Conservation (phyloP, 306 rosid genomes). For the Ziziphus jujuba region DNA sequence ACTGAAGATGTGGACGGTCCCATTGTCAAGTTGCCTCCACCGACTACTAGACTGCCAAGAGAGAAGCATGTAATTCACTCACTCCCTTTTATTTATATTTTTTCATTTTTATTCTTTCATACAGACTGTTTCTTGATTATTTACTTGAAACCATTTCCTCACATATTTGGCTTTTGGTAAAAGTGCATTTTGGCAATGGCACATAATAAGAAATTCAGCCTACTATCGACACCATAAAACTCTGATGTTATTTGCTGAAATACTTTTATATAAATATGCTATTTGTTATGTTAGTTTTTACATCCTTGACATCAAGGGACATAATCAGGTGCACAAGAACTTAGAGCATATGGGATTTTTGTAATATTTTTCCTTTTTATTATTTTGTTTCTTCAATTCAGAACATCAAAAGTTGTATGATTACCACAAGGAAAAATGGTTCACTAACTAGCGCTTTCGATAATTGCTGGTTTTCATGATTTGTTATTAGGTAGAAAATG, state of each 20-base stretch:
- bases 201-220: not conserved
- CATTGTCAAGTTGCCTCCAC: conserved; percentile 69
- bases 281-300: no score
- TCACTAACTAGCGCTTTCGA: no score
- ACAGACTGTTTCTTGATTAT: not conserved
- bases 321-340: no score
- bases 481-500: no score
- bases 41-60: conserved; percentile 71
- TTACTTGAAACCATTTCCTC: not conserved
- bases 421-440: no score
- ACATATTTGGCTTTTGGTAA: not conserved
- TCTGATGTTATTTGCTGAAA: not conserved
- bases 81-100: not conserved
- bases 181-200: not conserved
- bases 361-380: no score
- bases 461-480: no score
- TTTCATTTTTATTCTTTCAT: not conserved
- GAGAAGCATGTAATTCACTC: conserved; percentile 66
- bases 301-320: no score
- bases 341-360: no score
- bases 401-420: no score
- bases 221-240: not conserved
- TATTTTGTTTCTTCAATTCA: no score
- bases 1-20: conserved; percentile 80
- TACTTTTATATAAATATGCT: no score